Percentiles rank a stretch among this genome's conserved stretches.
phyloP scores from a whole-genome alignment of 345 rosid species.

The Combretum micranthum region DNA sequence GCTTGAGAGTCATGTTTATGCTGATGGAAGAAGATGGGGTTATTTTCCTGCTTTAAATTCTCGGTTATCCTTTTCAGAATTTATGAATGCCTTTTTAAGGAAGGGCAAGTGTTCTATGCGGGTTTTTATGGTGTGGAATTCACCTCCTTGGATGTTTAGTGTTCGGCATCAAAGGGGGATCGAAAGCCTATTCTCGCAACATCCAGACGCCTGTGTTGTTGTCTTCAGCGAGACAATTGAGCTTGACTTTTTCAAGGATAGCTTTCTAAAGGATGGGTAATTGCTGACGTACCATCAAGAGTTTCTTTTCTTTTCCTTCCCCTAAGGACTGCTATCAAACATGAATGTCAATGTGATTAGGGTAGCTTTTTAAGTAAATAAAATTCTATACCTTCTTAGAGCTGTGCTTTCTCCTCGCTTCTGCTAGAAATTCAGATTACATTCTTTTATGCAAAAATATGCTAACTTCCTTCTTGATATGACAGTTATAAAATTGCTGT shows the following conservation, averaged over 20 bases:
- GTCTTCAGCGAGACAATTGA: slow-evolving; percentile 83
- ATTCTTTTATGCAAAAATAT: neutral
- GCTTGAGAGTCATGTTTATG: slow-evolving; percentile 46
- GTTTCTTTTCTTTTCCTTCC: too few relatives aligned
- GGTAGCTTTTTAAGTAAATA: neutral
- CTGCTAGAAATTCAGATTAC: neutral
- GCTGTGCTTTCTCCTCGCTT: neutral
- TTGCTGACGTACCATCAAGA: slow-evolving; percentile 9
- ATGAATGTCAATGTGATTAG: neutral
- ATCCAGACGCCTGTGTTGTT: slow-evolving; percentile 76
- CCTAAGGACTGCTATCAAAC: too few relatives aligned
- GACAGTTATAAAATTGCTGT: slow-evolving; percentile 77
- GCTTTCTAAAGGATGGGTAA: slow-evolving; percentile 86
- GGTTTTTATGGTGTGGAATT: slow-evolving; percentile 93
- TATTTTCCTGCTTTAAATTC: slow-evolving; percentile 77
- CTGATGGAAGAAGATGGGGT: slow-evolving; percentile 95
- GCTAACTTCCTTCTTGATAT: slow-evolving; percentile 8
- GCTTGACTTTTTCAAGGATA: slow-evolving; percentile 73
- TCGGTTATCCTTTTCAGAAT: slow-evolving; percentile 57
- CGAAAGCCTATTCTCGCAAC: slow-evolving; percentile 76
- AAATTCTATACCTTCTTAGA: neutral
- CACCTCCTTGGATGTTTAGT: slow-evolving; percentile 89
- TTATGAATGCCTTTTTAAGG: slow-evolving; percentile 59
- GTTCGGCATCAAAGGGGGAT: slow-evolving; percentile 88
- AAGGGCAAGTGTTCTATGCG: slow-evolving; percentile 48